These are phyloP conservation scores for Blepharisma undulans DNA, from an alignment of 169 alveolate genomes.

Conservation along the genomic window DNA sequence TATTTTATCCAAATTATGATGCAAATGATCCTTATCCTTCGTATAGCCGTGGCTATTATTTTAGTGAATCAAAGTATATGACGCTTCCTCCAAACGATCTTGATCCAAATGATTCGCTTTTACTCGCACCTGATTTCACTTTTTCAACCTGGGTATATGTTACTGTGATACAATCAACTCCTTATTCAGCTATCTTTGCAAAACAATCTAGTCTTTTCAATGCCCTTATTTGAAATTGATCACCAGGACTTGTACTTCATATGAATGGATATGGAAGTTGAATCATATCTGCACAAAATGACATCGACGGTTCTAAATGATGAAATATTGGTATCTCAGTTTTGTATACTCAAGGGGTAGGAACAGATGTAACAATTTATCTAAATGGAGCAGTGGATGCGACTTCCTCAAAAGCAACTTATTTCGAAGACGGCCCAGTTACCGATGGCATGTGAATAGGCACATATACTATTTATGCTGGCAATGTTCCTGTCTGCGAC, in stretches of 20 bases:
- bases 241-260: too few relatives aligned
- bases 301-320: too few relatives aligned
- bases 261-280: too few relatives aligned
- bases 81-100: neutral
- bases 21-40: neutral
- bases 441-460: neutral
- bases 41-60: neutral
- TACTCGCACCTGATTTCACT: neutral
- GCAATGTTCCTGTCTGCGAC: neutral
- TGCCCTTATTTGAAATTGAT: neutral
- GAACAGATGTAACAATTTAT: too few relatives aligned
- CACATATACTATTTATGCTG: neutral
- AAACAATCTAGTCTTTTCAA: neutral
- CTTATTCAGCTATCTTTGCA: too few relatives aligned
- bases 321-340: too few relatives aligned
- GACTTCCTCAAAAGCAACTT: too few relatives aligned
- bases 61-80: neutral
- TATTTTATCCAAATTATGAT: neutral
- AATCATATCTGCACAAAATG: too few relatives aligned
- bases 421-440: neutral
- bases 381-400: too few relatives aligned
- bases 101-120: neutral
- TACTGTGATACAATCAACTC: neutral
- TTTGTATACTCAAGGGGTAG: too few relatives aligned
- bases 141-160: neutral